These are phyloP conservation scores for Phaeotremella fagi DNA, from an alignment of 768 basidiomycete species.

Conservation along the genomic window DNA sequence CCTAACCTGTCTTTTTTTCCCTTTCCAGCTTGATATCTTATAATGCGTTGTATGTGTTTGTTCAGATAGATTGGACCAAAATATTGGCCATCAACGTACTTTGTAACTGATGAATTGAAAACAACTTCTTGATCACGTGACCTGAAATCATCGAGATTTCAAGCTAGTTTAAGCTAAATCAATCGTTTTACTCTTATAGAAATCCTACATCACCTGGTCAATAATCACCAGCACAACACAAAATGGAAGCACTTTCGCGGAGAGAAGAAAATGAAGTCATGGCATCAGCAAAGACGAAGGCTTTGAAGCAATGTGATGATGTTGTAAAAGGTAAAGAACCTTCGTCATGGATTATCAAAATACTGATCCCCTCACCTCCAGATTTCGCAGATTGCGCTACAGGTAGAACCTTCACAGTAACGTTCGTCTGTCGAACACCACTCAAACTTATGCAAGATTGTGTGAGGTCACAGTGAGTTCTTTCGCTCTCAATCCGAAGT, in stretches of 20 bases:
- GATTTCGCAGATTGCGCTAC: slow-evolving; percentile 39
- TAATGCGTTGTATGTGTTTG: no score
- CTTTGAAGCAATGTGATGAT: slow-evolving; percentile 38
- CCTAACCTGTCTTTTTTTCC: no score
- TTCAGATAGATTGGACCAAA: no score
- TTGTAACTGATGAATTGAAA: no score
- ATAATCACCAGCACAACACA: no score
- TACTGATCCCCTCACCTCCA: background rate
- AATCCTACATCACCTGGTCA: no score
- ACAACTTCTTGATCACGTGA: no score
- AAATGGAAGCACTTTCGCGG: slow-evolving; percentile 39
- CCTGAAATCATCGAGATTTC: no score
- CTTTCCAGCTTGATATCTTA: no score
- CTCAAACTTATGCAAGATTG: slow-evolving; percentile 37
- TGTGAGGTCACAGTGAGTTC: slow-evolving; percentile 35
- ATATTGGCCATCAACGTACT: no score
- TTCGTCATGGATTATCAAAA: background rate
- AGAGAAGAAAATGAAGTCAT: slow-evolving; percentile 38
- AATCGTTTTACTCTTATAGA: no score
- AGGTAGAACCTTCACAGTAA: slow-evolving; percentile 36
- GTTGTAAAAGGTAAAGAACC: slow-evolving; percentile 28
- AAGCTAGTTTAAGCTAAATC: no score
- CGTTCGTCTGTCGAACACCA: slow-evolving; percentile 30
- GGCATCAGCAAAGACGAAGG: slow-evolving; percentile 25
- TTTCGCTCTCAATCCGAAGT: background rate